Base-by-base conservation (phyloP, 257 asterid species). In the Coffea eugenioides region DNA sequence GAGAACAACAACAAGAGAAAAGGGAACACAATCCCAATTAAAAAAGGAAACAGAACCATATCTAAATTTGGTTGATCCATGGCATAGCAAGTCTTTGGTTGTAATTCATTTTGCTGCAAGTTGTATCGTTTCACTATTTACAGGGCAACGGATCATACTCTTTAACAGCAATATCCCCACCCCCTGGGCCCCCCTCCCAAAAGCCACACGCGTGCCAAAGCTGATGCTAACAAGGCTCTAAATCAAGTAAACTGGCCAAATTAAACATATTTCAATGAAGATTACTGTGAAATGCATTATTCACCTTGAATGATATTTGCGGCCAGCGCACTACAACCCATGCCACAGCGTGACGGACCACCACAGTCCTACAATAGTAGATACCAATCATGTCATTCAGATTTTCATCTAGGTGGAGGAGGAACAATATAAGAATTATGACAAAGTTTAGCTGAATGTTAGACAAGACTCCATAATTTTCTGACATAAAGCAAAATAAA, bases 261-360 rank as follows among this genome's bases (percentile, higher is more conserved):
- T 23, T 66, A 74, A 43, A 54, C 57, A 69, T 12, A 72, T 8
- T 41, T 54, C 16, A 75, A 49, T n/a, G 67, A 39, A 49, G 65
- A 67, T 69, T 68, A 71, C 56, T 34, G 43, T 18, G 31, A 57
- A 34, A 73, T 20, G 70, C 51, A 59, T 68, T 16, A 48, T 78
- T 83, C 82, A 95, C 99, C 99, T 77, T 86, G 97, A 21, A 89
- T 70, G 77, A 76, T 86, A 84, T 91, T 87, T 49, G 97, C 82
- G 3, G 89, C 92, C 68, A 95, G 90, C 79, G 96, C 98, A 84
- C 97, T 91, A 89, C 99, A 95, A 80, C 97, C 98, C 92, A 91
- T 89, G 81, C 99, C 98, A 86, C 98, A 92, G 14, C 80, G 97
- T 82, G 93, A 88, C 77, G 88, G 82, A 86, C 97, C 98, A 83